Percentiles rank a stretch among this genome's conserved stretches.
phyloP scores from a whole-genome alignment of 768 basidiomycete genomes.

The Xerocomus brunneocitrinus region DNA sequence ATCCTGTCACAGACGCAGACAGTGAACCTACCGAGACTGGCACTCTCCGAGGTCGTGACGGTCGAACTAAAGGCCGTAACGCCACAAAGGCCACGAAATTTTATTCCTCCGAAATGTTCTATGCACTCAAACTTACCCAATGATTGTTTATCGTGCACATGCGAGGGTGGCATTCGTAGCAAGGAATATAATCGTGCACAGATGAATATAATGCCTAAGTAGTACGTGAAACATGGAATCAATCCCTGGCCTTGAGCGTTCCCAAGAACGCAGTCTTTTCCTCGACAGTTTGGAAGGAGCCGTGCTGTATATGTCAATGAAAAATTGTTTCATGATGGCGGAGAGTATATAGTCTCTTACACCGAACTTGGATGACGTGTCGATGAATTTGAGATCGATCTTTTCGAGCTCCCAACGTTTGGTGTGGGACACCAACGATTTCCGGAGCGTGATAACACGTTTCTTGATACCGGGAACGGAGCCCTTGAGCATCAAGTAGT shows the following conservation, averaged over 20 bases:
- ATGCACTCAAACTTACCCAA: not conserved
- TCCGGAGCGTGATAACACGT: slow-evolving; percentile 95
- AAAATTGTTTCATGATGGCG: not conserved
- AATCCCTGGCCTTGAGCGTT: slow-evolving; percentile 81
- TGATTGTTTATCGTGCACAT: slow-evolving; percentile 1
- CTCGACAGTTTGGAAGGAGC: slow-evolving; percentile 93
- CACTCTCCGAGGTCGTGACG: slow-evolving; percentile 20
- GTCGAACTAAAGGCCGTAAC: slow-evolving; percentile 1
- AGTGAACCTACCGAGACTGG: slow-evolving; percentile 43
- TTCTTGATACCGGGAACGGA: slow-evolving; percentile 95
- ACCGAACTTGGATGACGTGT: slow-evolving; percentile 96
- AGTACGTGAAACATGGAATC: slow-evolving; percentile 41
- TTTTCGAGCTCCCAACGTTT: slow-evolving; percentile 96
- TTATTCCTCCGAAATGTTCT: not conserved
- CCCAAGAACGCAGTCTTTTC: slow-evolving; percentile 96
- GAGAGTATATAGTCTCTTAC: slow-evolving; percentile 43
- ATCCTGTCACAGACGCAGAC: not conserved
- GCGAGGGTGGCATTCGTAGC: slow-evolving; percentile 36
- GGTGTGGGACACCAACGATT: slow-evolving; percentile 95
- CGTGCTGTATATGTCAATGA: slow-evolving; percentile 53
- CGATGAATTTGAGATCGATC: slow-evolving; percentile 97
- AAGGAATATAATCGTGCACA: slow-evolving; percentile 34
- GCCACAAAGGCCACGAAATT: not conserved
- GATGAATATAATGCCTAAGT: slow-evolving; percentile 35
- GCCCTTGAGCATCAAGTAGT: slow-evolving; percentile 96